Percentiles rank a stretch among this genome's conserved stretches.
Evolutionary conservation across 495 filamentous ascomycete genomes (phyloP).

Genomic region (Aspergillus ellipticus): DNA sequence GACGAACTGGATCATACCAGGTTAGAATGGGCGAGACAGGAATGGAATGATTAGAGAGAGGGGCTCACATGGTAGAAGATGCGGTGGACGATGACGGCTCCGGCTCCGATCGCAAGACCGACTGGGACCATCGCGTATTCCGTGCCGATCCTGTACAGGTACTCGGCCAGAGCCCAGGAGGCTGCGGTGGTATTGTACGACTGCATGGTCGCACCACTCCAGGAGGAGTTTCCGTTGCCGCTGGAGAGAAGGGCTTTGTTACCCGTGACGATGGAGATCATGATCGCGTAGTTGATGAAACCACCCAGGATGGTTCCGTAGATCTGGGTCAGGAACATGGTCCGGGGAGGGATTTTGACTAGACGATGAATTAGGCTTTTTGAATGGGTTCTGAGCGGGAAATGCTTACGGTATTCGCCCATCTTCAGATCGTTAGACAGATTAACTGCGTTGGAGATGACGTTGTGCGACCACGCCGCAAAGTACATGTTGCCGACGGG

Average conservation of each 20-base stretch:
- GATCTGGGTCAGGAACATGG: conserved; percentile 44
- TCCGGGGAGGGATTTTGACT: conserved; percentile 45
- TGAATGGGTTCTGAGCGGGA: too few species aligned
- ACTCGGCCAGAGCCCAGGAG: conserved; percentile 41
- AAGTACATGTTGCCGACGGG: conserved; percentile 46
- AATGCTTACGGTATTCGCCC: conserved; percentile 35
- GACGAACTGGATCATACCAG: conserved; percentile 23
- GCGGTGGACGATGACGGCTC: conserved; percentile 36
- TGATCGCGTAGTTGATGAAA: conserved; percentile 47
- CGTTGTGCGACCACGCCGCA: conserved; percentile 37
- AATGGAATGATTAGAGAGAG: background rate
- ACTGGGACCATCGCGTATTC: conserved; percentile 44
- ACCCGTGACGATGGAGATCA: conserved; percentile 38
- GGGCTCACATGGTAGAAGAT: conserved; percentile 33
- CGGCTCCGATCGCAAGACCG: conserved; percentile 42
- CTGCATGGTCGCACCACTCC: conserved; percentile 48
- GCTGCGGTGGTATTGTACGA: conserved; percentile 34
- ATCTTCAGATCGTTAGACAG: conserved; percentile 38
- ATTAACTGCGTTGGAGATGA: conserved; percentile 29
- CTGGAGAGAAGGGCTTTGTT: conserved; percentile 33
- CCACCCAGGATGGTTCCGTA: conserved; percentile 45
- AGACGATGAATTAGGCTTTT: too few species aligned
- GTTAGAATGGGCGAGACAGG: background rate
- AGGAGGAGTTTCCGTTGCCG: conserved; percentile 40
- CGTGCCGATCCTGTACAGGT: conserved; percentile 32